These are phyloP conservation scores for Halenospora varia DNA, from an alignment of 495 filamentous ascomycete genomes.

Conservation along the genomic window DNA sequence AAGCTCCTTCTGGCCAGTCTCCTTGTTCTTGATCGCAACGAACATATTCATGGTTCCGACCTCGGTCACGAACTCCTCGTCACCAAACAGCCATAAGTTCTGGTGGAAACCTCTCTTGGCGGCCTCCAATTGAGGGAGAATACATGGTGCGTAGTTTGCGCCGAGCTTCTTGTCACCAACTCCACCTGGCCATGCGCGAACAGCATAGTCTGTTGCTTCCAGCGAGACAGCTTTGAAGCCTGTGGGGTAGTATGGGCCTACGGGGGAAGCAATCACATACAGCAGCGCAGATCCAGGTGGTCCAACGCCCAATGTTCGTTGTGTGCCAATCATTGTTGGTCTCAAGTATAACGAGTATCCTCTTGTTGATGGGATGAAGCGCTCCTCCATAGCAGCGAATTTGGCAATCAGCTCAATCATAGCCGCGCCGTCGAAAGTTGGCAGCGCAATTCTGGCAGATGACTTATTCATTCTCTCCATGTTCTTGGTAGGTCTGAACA, in stretches of 20 bases:
- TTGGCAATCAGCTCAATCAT: constrained; percentile 76
- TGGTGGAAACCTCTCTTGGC: constrained; percentile 91
- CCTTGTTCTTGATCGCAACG: constrained; percentile 70
- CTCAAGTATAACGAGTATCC: constrained; percentile 94
- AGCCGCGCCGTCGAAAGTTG: constrained; percentile 66
- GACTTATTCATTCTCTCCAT: constrained; percentile 92
- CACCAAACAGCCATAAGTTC: constrained; percentile 95
- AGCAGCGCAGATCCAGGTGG: constrained; percentile 87
- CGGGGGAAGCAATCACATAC: constrained; percentile 92
- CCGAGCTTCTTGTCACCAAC: constrained; percentile 97
- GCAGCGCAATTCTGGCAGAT: constrained; percentile 83
- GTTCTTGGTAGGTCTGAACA: constrained; percentile 96
- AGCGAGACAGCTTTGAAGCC: constrained; percentile 95
- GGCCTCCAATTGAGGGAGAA: constrained; percentile 87
- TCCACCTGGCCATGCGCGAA: constrained; percentile 96
- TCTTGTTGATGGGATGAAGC: constrained; percentile 79
- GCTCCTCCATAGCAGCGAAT: constrained; percentile 73
- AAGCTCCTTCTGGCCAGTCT: constrained; percentile 83
- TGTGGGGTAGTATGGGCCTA: constrained; percentile 96
- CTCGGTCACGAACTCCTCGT: constrained; percentile 92
- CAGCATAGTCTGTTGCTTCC: constrained; percentile 89
- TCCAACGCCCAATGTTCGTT: constrained; percentile 85
- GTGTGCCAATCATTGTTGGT: constrained; percentile 95
- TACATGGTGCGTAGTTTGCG: constrained; percentile 96
- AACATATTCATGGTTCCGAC: constrained; percentile 99